Conservation (phyloP, 495 filamentous ascomycete genomes). For the Trichocladium antarcticum region DNA sequence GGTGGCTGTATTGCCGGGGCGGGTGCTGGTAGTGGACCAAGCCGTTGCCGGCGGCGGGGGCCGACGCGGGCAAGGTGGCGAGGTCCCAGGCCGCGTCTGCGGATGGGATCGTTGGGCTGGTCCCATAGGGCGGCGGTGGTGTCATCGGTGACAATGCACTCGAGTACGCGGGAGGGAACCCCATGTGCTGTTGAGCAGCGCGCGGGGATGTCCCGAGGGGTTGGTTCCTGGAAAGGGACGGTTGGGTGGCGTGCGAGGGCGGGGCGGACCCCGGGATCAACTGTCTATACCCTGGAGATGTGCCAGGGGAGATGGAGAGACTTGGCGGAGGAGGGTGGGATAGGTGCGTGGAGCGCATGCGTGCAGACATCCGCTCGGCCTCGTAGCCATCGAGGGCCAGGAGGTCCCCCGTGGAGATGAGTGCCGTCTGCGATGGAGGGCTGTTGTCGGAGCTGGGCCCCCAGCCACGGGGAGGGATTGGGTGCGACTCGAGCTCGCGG, state of each 20-base stretch:
- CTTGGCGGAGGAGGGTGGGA: slow-evolving; percentile 14
- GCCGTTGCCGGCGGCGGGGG: slow-evolving; percentile 8
- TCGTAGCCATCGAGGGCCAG: slow-evolving; percentile 30
- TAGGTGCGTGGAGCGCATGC: slow-evolving; percentile 26
- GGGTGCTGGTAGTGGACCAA: not conserved
- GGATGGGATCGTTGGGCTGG: slow-evolving; percentile 14
- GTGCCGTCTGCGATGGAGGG: slow-evolving; percentile 16
- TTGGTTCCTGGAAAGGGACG: not conserved
- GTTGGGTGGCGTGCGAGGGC: slow-evolving; percentile 7
- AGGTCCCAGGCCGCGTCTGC: slow-evolving; percentile 9
- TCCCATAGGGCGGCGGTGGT: slow-evolving; percentile 20
- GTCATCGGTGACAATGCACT: slow-evolving; percentile 11
- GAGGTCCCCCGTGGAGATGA: slow-evolving; percentile 39
- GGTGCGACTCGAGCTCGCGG: slow-evolving; percentile 38
- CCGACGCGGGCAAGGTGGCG: slow-evolving; percentile 5
- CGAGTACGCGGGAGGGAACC: slow-evolving; percentile 20
- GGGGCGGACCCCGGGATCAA: slow-evolving; percentile 16
- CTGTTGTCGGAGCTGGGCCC: slow-evolving; percentile 12
- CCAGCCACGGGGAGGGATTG: slow-evolving; percentile 17
- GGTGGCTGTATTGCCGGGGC: slow-evolving; percentile 14
- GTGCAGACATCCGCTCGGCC: slow-evolving; percentile 20
- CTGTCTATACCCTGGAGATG: slow-evolving; percentile 17
- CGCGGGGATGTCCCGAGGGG: not conserved
- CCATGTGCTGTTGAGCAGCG: not conserved
- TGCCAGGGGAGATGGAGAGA: slow-evolving; percentile 23